Evolutionary conservation across 331 rosid genomes (phyloP), one percentile per base, ranked within the genome.

Genomic region (Rhamnella rubrinervis): DNA sequence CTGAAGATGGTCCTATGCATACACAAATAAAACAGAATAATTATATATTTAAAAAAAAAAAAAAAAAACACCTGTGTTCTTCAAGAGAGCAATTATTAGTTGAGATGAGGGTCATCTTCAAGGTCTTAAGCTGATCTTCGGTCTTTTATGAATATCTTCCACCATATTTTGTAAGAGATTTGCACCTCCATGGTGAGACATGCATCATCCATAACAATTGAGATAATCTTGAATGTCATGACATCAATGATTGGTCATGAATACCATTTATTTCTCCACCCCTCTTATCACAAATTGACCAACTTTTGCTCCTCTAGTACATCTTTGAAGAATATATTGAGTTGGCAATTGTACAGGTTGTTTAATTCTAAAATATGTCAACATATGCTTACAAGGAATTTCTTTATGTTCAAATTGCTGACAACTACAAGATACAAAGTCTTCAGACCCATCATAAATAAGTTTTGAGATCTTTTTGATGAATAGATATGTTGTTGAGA

Each of bases 191-290:
- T 3, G 3, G 51, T 37, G 21, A 62, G 15, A 39, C 17, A 39
- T 40, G 67, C 67, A 7, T 62, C 52, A 38, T 38, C 67, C 4
- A 62, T 20, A 25, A 62, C 20, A 62, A 25, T n/a, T 62, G 52
- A 38, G 52, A 62, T 11, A 62, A 20, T 40, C 38, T 40, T 35
- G 21, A 9, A 40, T n/a, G 15, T 39, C 52, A 19, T 15, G 21
- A 26, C 31, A n/a, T 62, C 28, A 62, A 8, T 9, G 35, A 39
- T 21, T 18, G 31, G 20, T 39, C 51, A 17, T 46, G 17, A 1
- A 39, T 18, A 60, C n/a, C 51, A 6, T 17, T 39, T 14, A 62
- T 40, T 37, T 62, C 66, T 7, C 12, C 31, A 40, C 10, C 50
- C 16, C 37, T 15, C 7, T 41, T 47, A 5, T 38, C 50, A 15